Base-by-base conservation (phyloP, 768 basidiomycete genomes). In the Strobilomyces dryophilus region DNA sequence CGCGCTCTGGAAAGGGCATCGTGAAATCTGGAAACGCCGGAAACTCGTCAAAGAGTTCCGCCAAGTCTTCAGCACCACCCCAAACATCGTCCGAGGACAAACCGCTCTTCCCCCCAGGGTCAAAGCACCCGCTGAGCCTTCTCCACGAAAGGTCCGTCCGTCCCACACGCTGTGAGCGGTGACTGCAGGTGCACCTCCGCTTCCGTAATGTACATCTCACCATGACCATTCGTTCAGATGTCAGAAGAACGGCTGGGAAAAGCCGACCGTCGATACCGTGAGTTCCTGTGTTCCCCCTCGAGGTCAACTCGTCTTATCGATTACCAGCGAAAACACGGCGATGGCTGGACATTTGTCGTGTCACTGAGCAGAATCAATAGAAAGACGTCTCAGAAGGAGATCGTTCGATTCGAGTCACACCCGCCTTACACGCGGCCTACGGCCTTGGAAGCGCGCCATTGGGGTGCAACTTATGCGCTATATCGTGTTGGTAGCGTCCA, bases 21-120 rank as follows among this genome's bases (percentile, higher is more conserved):
- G 84, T 92, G 57, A 89, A 87, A 67, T 87, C 89, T 53, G 92
- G 92, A 41, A 92, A 92, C 67, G 87, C 90, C n/a, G 90, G 92
- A 45, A 94, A 91, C 61, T 89, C 89, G 1, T 79, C 85, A 31
- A 92, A 89, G 57, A 73, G 68, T 41, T 47, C 66, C 8, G 46
- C 43, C 34, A 53, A 47, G 35, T n/a, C 56, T 32, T 26, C 62
- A 8, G 50, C 59, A 36, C 42, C 64, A 5, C 51, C 66, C 8
- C 12, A 10, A 40, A 34, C 52, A 48, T 51, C 63, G 2, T 56
- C 57, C 29, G 70, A 68, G 55, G 80, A 79, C 32, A 81, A 79
- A 51, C 79, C 85, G 1, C 71, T 95, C 34, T 94, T 95, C 63
- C 90, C 91, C 37, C 75, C 82, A 12, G 92, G 92, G 18, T 94